Evolutionary conservation across 2,329 filamentous ascomycete genomes (phyloP), one percentile per base, ranked within the genome.

Genomic region (Magnaporthiopsis poae): DNA sequence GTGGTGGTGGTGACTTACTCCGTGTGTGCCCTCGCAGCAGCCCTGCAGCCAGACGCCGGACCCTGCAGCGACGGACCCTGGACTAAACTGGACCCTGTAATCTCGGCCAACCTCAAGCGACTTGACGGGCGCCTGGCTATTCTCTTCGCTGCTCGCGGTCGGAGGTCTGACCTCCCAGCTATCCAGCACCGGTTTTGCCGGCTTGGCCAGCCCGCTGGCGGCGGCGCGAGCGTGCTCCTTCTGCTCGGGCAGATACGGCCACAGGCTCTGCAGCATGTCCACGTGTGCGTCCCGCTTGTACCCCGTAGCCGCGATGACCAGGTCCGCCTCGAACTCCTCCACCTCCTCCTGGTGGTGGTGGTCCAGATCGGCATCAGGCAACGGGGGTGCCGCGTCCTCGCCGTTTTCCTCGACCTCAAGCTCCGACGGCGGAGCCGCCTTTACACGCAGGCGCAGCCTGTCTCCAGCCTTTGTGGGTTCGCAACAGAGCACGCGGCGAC

Each of bases 1-100:
- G 39, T 36, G 35, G 5, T 9, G 46, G 46, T 65, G 39, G 66
- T 65, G 60, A 87, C 90, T 87, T 84, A 94, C 90, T 68, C 94
- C 94, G 77, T 98, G 94, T 46, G 92, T 96, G 69, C 84, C 87
- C 80, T 98, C 93, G 75, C 92, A 96, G 80, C 93, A 97, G 39
- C 94, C 94, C 76, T 98, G 95, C 72, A 98, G 81, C 89, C 91
- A 98, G 67, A 98, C 82, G 3, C 93, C 93, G 18, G 91, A 89
- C 61, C 88, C 86, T 0, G 82, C 74, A n/a, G 86, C 84, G 46
- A 98, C 89, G 63, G 84, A 82, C 36, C 85, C 88, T 1, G 84
- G 79, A 63, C 85, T 82, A 74, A 96, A 92, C 67, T 88, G 80
- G 63, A 97, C 86, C 65, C 84, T 84, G 77, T 98, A 98, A 75